Conservation (phyloP, 2,329 filamentous ascomycete species). For the Arthrinium puccinioides region DNA sequence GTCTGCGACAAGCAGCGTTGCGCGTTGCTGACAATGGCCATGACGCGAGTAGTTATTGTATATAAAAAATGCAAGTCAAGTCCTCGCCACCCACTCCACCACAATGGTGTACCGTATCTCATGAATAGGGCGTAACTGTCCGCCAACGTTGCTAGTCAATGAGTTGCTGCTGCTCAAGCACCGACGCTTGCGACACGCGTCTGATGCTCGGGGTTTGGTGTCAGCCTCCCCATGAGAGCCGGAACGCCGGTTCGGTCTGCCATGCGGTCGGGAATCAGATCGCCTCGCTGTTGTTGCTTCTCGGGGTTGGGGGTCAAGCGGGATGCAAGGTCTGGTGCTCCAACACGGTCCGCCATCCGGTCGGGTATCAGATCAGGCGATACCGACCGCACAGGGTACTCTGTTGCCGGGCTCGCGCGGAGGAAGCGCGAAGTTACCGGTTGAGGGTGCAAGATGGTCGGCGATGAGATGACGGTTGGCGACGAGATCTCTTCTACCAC, state of each 20-base stretch:
- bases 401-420: constrained; percentile 45
- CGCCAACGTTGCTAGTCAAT: no score
- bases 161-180: no score
- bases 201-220: constrained; percentile 24
- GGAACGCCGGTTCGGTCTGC: constrained; percentile 48
- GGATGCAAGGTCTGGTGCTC: constrained; percentile 34
- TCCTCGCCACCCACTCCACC: no score
- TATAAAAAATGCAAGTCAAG: no score
- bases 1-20: no score
- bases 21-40: no score
- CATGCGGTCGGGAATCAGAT: constrained; percentile 56
- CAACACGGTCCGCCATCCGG: constrained; percentile 52
- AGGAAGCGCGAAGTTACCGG: constrained; percentile 48
- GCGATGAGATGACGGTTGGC: constrained; percentile 18
- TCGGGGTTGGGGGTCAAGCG: constrained; percentile 24
- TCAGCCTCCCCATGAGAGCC: constrained; percentile 25
- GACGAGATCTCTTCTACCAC: constrained; percentile 36
- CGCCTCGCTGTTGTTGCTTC: constrained; percentile 12
- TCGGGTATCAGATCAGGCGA: constrained; percentile 57
- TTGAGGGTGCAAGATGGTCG: constrained; percentile 45
- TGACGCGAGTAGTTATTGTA: no score
- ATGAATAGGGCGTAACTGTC: no score
- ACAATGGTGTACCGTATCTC: no score
- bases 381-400: constrained; percentile 46
- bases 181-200: constrained; percentile 19